Base-by-base conservation (phyloP, 257 asterid genomes). In the Hygrophila difformis region DNA sequence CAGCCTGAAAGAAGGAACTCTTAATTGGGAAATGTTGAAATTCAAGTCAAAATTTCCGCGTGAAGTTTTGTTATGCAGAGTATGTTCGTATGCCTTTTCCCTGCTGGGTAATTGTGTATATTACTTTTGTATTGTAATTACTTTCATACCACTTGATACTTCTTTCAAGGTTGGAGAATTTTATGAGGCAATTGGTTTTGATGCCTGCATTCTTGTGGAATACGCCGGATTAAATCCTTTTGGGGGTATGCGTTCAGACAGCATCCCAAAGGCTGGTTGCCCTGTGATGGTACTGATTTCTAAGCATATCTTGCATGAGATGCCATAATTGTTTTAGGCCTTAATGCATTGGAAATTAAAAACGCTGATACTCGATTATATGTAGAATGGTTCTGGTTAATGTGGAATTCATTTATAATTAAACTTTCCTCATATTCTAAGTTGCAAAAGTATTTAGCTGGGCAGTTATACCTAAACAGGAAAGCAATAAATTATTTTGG, bases 201-300 rank as follows among this genome's bases (percentile, higher is more conserved):
- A 85, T 79, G 96, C 98, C 40, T 85, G 96, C 74, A 74, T 89
- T 65, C 94, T 89, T 53, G 98, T 89, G 51, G 98, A 89, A 62
- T 86, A 85, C 69, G 98, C 93, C 72, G 96, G 98, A 35, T 75
- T 89, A 67, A 89, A 89, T 78, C 98, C 98, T 35, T 89, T 80
- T 72, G 98, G 98, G 29, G 96, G 98, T 54, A 49, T 79, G 52
- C 93, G 88, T 41, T 65, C 98, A 53, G 98, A 85, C 49, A 79
- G 92, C 67, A 78, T 82, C 29, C 96, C 98, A 3, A 82, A 77
- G 67, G 98, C 98, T 72, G 98, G 96, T 43, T 89, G 98, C 73
- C 98, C 98, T 48, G 92, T 80, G 17, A 63, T 89, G 94, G 98
- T 89, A 79, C 59, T 70, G 42, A 36, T 49, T 61, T 55, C 35